Percentiles rank a stretch among this genome's conserved stretches.
phyloP scores from a whole-genome alignment of 176 grass and related monocot species.

The Themeda triandra region DNA sequence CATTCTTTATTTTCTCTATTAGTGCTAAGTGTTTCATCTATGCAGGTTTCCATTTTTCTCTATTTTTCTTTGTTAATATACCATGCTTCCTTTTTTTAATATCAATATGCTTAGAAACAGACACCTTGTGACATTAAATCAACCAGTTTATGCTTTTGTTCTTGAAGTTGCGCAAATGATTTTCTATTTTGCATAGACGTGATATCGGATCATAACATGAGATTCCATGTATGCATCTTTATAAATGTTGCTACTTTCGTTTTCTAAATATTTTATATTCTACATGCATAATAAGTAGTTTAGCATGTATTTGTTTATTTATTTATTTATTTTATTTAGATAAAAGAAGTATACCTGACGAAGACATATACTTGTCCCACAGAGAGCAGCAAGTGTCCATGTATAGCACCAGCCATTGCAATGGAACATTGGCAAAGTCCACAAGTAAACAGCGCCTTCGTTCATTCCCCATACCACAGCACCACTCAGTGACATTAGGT shows the following conservation, averaged over 20 bases:
- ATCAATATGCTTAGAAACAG: neutral
- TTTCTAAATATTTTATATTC: neutral
- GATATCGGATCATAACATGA: neutral
- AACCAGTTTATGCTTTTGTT: neutral
- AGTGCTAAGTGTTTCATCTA: neutral
- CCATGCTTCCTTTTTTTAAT: neutral
- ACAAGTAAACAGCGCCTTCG: slow-evolving; percentile 63
- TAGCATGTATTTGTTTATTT: neutral
- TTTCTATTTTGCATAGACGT: neutral
- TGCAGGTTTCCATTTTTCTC: neutral
- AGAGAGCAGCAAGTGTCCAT: slow-evolving; percentile 81
- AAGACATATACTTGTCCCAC: slow-evolving; percentile 87
- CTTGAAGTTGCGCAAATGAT: neutral
- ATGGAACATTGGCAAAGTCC: slow-evolving; percentile 97
- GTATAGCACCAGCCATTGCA: slow-evolving; percentile 95
- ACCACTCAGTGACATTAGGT: slow-evolving; percentile 76
- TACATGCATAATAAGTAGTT: slow-evolving; percentile 6
- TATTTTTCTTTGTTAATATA: neutral
- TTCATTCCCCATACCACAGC: slow-evolving; percentile 76
- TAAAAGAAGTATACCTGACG: slow-evolving; percentile 63
- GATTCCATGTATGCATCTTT: neutral
- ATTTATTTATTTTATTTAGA: too few species aligned
- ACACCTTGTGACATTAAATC: neutral
- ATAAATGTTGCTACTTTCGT: neutral
- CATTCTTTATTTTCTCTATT: neutral